phyloP scores from a whole-genome alignment of 139 green algal species.

The Chlorella sp. region DNA sequence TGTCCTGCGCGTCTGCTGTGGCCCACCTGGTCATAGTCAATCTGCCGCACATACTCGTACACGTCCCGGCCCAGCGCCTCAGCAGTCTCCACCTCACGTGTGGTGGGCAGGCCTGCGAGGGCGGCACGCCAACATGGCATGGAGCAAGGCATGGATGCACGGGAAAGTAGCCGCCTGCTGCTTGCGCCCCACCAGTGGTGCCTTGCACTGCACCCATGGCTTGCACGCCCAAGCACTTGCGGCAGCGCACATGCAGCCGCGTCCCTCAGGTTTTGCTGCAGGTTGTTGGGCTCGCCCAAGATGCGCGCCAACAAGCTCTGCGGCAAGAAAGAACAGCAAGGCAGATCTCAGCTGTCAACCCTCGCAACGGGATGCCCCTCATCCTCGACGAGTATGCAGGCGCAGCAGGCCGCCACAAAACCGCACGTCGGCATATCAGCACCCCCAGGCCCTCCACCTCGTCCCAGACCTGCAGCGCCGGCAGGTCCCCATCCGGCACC shows the following conservation, averaged over 20 bases:
- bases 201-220: background rate
- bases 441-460: too few relatives aligned
- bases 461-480: conserved; percentile 22
- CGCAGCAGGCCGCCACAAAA: too few relatives aligned
- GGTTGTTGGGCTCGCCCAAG: conserved; percentile 71
- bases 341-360: too few relatives aligned
- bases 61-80: conserved; percentile 40
- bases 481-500: conserved; percentile 40
- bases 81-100: background rate
- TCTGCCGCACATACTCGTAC: conserved; percentile 48
- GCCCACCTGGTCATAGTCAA: conserved; percentile 31
- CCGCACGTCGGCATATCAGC: too few relatives aligned
- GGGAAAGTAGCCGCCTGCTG: too few relatives aligned
- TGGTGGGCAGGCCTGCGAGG: conserved; percentile 16
- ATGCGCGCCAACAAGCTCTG: conserved; percentile 38
- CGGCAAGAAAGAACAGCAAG: too few relatives aligned
- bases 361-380: too few relatives aligned
- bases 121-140: too few relatives aligned
- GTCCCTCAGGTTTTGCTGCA: conserved; percentile 61
- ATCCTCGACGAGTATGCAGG: too few relatives aligned
- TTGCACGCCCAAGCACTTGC: background rate
- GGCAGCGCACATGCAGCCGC: conserved; percentile 43
- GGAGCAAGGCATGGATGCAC: background rate
- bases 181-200: too few relatives aligned
- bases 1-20: background rate